phyloP scores from a whole-genome alignment of 129 eudicot genomes.

The Helianthus tuberosus region DNA sequence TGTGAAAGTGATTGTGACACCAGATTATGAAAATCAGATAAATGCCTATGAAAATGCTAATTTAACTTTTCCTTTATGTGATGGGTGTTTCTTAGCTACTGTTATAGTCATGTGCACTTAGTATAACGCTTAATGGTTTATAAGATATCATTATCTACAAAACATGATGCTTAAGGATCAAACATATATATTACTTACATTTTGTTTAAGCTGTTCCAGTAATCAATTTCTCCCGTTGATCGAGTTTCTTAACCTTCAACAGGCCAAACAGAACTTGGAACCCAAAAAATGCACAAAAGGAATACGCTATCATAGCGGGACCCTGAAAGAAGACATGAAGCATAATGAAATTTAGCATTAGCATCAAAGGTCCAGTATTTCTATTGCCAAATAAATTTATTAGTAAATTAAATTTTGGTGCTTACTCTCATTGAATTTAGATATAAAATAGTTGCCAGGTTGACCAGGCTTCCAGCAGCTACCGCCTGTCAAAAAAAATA shows the following conservation, averaged over 20 bases:
- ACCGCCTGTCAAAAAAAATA: slow-evolving; percentile 62
- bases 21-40: background rate
- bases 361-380: background rate
- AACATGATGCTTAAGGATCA: background rate
- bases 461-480: slow-evolving; percentile 91
- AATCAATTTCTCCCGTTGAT: slow-evolving; percentile 78
- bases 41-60: background rate
- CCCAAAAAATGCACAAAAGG: slow-evolving; percentile 76
- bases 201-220: slow-evolving; percentile 84
- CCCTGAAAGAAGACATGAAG: slow-evolving; percentile 42
- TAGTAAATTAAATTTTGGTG: background rate
- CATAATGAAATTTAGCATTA: background rate
- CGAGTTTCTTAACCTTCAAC: slow-evolving; percentile 84
- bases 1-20: background rate
- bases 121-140: background rate
- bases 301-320: slow-evolving; percentile 72
- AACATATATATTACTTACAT: slow-evolving; percentile 44
- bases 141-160: background rate
- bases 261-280: slow-evolving; percentile 86
- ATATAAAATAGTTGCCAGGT: slow-evolving; percentile 83
- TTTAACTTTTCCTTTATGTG: background rate
- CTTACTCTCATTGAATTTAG: slow-evolving; percentile 75
- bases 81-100: background rate
- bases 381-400: background rate
- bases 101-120: background rate